Percentiles rank a stretch among this genome's conserved stretches.
These are phyloP conservation scores for Phanerodontia chrysosporium DNA, from an alignment of 768 basidiomycete genomes.

Conservation along the genomic window DNA sequence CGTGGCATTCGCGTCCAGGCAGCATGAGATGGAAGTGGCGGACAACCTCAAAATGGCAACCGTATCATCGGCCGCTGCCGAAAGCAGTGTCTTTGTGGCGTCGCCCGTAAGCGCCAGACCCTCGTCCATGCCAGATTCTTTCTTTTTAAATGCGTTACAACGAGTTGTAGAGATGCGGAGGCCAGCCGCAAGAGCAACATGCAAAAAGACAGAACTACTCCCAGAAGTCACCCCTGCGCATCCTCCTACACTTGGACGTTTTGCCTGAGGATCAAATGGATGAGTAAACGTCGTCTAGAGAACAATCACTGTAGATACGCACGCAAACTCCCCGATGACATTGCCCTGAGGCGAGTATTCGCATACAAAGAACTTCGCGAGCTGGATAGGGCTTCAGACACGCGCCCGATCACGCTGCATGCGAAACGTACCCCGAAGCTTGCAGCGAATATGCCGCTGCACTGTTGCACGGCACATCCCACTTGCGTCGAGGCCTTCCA, in stretches of 20 bases:
- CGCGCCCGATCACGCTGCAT: not conserved
- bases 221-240: no score
- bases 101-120: not conserved
- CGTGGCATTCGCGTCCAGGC: not conserved
- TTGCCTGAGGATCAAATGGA: no score
- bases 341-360: constrained; percentile 67
- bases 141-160: not conserved
- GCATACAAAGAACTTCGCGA: constrained; percentile 60
- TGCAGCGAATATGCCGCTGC: constrained; percentile 54
- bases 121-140: no score
- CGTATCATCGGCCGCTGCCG: not conserved
- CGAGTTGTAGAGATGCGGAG: not conserved
- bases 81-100: constrained; percentile 4
- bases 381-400: no score
- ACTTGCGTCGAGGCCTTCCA: constrained; percentile 66
- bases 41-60: not conserved
- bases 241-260: constrained; percentile 28
- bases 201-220: no score
- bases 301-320: no score
- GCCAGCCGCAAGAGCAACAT: constrained; percentile 6
- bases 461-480: constrained; percentile 56
- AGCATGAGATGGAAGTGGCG: not conserved
- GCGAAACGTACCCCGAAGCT: constrained; percentile 48
- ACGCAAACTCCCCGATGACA: constrained; percentile 58
- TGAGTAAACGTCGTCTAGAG: no score